Base-by-base conservation (phyloP, 805 yeast genomes). In the Lipomyces spencermartinsiae region DNA sequence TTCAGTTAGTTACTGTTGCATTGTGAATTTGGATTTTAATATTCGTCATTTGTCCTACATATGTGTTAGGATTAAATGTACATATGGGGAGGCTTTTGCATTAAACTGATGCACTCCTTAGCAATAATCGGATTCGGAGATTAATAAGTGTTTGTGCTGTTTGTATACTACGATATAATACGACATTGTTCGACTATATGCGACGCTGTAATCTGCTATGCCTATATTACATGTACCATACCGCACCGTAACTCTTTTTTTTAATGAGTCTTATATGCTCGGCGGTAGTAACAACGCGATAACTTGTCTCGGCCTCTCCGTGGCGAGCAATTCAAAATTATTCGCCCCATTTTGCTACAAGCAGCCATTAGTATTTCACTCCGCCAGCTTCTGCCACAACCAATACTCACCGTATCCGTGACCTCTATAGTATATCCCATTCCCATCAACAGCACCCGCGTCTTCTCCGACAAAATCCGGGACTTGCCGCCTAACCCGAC, bases 281-380 rank as follows among this genome's bases (percentile, higher is more conserved):
- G 94, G 91, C 29, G 96, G 92, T 56, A 92, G 79, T 60, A 91
- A 79, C 39, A 91, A 78, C 0, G 91, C 95, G 1, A 87, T 93
- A n/a, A 91, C 87, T 39, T 87, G 88, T 33, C 83, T 80, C 0
- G 93, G 92, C 72, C 97, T 81, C 75, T 92, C 97, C 0, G 94
- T 90, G 0, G 94, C 93, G 67, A 91, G 78, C 56, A 91, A 78
- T 74, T 91, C 94, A 78, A 85, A 92, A 69, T 85, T 87, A 70
- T 85, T 84, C 12, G 90, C 93, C 0, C 92, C 90, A 71, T 85
- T 85, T 37, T 68, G 67, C 77, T 75, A 66, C 12, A 57, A 12
- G 16, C 16, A 31, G 55, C 19, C 22, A 19, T 19, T 54, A 56
- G 22, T 25, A 53, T 53, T 53, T 16, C n/a, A 22, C 16, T 37